Base-by-base conservation (phyloP, 2,329 filamentous ascomycete species). In the Penicillium sp. region DNA sequence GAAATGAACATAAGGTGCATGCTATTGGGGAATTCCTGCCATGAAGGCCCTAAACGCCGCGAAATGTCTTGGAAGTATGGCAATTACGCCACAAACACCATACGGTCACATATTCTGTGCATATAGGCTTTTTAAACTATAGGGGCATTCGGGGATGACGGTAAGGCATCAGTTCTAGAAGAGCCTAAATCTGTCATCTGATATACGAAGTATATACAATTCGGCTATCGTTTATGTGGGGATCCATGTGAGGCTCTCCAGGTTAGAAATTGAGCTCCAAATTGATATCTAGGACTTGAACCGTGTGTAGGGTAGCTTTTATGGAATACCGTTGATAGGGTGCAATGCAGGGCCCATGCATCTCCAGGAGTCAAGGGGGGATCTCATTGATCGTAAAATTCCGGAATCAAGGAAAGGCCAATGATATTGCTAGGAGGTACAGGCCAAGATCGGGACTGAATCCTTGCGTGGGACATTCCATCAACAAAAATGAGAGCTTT, bases 391-490 rank as follows among this genome's bases (percentile, higher is more conserved):
- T 37, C 30, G 16, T 35, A 42, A 57, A 54, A 62, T 61, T 59
- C 56, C 60, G 38, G 31, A 48, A 52, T 25, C 40, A 11, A 43
- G 19, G 38, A 41, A 41, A 3, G 12, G 47, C 57, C 62, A 62
- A 63, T 60, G 12, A 48, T 56, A 38, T 53, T n/a, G 11, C 48
- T 25, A 43, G 25, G 47, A 53, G 37, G 31, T 25, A 38, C 57
- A 41, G 38, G 43, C n/a, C 42, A 33, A 7, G 17, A 17, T 45
- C 35, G 51, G 40, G 25, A 31, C n/a, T 12, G 22, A 50, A 44
- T 60, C 62, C 58, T 65, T 65, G 58, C 61, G 40, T 56, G 30
- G 17, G 40, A 35, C 62, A 65, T 65, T 65, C 60, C 57, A 26
- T n/a, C 14, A 5, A 22, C 56, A 56, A 56, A 57, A 61, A 59